Percentiles rank a stretch among this genome's conserved stretches.
These are phyloP conservation scores for Drechmeria coniospora DNA, from an alignment of 2,329 filamentous ascomycete genomes.

Conservation along the genomic window DNA sequence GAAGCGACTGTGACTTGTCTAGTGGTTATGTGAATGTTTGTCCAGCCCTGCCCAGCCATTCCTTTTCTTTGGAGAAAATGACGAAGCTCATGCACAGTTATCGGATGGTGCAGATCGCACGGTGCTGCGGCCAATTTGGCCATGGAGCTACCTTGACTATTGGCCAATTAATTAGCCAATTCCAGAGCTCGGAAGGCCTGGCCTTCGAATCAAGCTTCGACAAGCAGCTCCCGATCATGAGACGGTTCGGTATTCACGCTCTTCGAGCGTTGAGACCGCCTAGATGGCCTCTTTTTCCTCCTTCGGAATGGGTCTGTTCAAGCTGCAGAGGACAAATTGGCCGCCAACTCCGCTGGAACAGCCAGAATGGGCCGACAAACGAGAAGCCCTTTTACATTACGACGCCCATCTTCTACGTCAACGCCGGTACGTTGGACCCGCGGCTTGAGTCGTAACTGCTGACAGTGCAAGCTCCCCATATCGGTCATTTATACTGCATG, in stretches of 20 bases:
- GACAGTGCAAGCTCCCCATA: constrained; percentile 55
- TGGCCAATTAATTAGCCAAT: too few species aligned
- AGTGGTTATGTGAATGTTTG: too few species aligned
- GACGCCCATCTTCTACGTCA: constrained; percentile 97
- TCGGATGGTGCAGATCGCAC: constrained; percentile 6
- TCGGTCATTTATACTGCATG: constrained; percentile 91
- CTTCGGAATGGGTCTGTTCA: constrained; percentile 13
- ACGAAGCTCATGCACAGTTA: constrained; percentile 5
- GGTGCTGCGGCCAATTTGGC: constrained; percentile 1
- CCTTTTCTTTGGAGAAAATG: too few species aligned
- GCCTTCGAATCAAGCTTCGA: neutral
- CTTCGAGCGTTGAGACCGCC: constrained; percentile 10
- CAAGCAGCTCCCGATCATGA: constrained; percentile 11
- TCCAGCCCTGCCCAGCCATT: too few species aligned
- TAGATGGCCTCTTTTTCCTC: constrained; percentile 6
- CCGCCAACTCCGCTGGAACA: constrained; percentile 3
- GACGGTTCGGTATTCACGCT: constrained; percentile 11
- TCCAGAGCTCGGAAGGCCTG: too few species aligned
- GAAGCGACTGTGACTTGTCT: neutral
- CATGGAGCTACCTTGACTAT: too few species aligned
- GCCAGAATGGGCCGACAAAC: neutral
- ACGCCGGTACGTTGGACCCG: constrained; percentile 49
- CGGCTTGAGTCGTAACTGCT: neutral
- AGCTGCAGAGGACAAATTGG: constrained; percentile 11
- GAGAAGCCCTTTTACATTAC: constrained; percentile 87